Conservation (phyloP, 305 asterid genomes). For the Vinca major region DNA sequence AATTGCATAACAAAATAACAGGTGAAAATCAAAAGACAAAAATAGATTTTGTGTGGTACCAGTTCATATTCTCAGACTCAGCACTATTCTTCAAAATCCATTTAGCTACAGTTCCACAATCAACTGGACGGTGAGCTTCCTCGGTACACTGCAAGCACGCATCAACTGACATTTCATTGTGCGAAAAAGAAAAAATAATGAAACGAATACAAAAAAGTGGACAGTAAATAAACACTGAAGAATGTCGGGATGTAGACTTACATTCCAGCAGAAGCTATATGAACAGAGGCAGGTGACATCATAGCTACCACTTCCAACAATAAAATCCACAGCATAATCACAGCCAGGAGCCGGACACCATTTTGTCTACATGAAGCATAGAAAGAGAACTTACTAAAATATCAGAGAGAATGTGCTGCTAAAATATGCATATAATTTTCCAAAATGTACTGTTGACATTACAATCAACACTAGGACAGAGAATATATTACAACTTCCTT, state of each 20-base stretch:
- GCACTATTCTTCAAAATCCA: slow-evolving; percentile 95
- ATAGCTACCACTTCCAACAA: slow-evolving; percentile 73
- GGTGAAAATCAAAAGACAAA: not conserved
- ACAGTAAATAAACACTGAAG: not conserved
- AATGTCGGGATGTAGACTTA: slow-evolving; percentile 31
- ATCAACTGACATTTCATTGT: not conserved
- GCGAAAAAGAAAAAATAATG: not conserved
- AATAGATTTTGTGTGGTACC: slow-evolving; percentile 30
- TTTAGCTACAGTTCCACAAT: slow-evolving; percentile 84
- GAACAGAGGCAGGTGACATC: slow-evolving; percentile 82
- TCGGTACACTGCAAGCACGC: slow-evolving; percentile 57
- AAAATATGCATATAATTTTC: not conserved
- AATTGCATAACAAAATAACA: not conserved
- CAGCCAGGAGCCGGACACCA: slow-evolving; percentile 99
- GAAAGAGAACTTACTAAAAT: not conserved
- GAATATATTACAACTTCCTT: not conserved
- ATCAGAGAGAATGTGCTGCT: not conserved
- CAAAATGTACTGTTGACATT: not conserved
- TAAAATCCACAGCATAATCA: slow-evolving; percentile 76
- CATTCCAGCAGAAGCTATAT: slow-evolving; percentile 88
- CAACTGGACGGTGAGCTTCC: slow-evolving; percentile 96
- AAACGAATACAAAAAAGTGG: not conserved
- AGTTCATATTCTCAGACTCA: slow-evolving; percentile 92
- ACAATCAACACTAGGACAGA: not conserved
- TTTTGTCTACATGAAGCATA: slow-evolving; percentile 46